A percentile compares a stretch with the other conserved stretches of the same genome.
Conservation (phyloP, 129 eudicot genomes). For the Kitagawia praeruptora region DNA sequence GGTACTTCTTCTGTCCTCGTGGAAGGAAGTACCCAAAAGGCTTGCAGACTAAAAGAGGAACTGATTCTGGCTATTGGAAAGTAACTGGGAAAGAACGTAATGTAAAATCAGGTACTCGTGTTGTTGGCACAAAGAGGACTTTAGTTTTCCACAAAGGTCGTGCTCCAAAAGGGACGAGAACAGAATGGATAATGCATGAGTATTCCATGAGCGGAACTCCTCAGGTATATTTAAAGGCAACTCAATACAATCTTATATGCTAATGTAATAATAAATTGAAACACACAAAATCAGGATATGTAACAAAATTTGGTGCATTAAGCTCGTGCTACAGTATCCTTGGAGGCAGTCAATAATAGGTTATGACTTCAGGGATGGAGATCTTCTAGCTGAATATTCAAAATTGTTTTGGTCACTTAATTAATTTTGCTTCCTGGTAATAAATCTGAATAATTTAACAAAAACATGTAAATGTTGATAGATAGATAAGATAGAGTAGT, state of each 20-base stretch:
- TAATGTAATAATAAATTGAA: not conserved
- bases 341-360: too few species aligned
- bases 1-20: slow-evolving; percentile 90
- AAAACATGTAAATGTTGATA: not conserved
- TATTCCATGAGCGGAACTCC: slow-evolving; percentile 56
- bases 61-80: slow-evolving; percentile 84
- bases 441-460: not conserved
- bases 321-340: not conserved
- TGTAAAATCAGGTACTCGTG: slow-evolving; percentile 53
- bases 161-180: slow-evolving; percentile 89
- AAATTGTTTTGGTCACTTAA: not conserved
- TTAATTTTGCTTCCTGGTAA: too few species aligned
- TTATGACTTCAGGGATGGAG: too few species aligned
- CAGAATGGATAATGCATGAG: slow-evolving; percentile 98
- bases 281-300: not conserved
- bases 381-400: too few species aligned
- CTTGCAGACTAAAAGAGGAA: slow-evolving; percentile 84
- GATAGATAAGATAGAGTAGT: too few species aligned
- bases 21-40: slow-evolving; percentile 92
- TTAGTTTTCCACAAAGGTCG: slow-evolving; percentile 94
- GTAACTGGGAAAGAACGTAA: slow-evolving; percentile 90
- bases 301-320: not conserved
- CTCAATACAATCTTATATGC: too few species aligned
- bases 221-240: slow-evolving; percentile 36
- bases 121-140: slow-evolving; percentile 86